Base-by-base conservation (phyloP, 352 stramenopile species). In the Blastocystis sp. region DNA sequence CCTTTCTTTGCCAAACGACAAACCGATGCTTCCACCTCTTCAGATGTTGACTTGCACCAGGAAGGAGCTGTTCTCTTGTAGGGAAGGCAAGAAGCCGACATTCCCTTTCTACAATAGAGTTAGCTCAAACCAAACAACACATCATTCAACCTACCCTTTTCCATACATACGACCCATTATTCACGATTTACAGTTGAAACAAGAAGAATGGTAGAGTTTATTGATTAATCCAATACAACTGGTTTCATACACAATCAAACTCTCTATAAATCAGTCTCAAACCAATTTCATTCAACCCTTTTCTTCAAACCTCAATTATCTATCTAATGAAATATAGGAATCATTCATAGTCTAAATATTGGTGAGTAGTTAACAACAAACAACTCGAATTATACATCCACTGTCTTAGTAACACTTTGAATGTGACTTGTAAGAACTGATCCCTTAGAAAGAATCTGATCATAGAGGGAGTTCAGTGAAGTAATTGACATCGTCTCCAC, bases 1-100 rank as follows among this genome's bases (percentile, higher is more conserved):
- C 96, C 96, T 93, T 98, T 98, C 93, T 99, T 98, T 89, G 96
- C 95, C 87, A 99, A 95, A 92, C 98, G 98, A 95, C 96, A 98
- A 78, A 99, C 96, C 88, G 99, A 95, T 74, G 98, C 95, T 89
- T 98, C 96, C 37, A 99, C 95, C 89, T 98, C 95, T 71, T 94
- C 91, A 54, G 94, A 46, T 69, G 94, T 95, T 88, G 97, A 93
- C 92, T 98, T 99, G 83, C 97, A 92, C 96, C 96, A 99, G 89
- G 95, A 98, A 61, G 96, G 95, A 78, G 96, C 94, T 88, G 95
- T 96, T 90, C 97, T 94, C 93, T 99, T 99, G 95, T 98, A 99
- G 86, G 97, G 96, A 89, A 93, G 92, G 91, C 96, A 96, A 89
- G 95, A 98, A 91, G 97, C 97, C 89, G 95, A 97, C 92, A 99